Percentiles rank a stretch among this genome's conserved stretches.
phyloP scores from a whole-genome alignment of 2,329 filamentous ascomycete genomes.

The Fusarium tjaetaba region DNA sequence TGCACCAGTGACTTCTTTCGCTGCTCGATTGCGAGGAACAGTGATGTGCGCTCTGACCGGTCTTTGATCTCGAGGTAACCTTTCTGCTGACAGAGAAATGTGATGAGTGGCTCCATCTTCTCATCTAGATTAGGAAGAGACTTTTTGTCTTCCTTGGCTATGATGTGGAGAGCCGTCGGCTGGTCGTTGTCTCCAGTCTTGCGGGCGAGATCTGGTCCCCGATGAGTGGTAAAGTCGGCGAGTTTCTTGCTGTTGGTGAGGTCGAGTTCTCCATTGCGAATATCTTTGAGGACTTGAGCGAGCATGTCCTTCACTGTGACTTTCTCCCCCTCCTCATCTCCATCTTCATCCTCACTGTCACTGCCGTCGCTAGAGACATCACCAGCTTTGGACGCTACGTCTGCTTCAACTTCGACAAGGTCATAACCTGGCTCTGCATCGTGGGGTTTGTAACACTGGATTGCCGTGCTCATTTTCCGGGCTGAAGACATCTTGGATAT shows the following conservation, averaged over 20 bases:
- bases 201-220: slow-evolving; percentile 14
- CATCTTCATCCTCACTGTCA: slow-evolving; percentile 20
- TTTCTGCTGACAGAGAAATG: not conserved
- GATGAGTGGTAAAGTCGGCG: not conserved
- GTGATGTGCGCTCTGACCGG: not conserved
- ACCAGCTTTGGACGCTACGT: not conserved
- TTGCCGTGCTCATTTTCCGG: not conserved
- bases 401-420: not conserved
- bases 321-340: not conserved
- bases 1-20: not conserved
- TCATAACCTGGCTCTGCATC: not conserved
- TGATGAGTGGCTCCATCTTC: slow-evolving; percentile 27
- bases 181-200: slow-evolving; percentile 16
- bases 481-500: not conserved
- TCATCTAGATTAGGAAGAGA: slow-evolving; percentile 24
- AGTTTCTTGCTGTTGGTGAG: not conserved
- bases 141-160: slow-evolving; percentile 28
- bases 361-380: slow-evolving; percentile 8
- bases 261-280: not conserved
- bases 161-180: slow-evolving; percentile 33
- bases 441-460: not conserved
- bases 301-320: not conserved
- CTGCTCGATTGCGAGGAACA: not conserved
- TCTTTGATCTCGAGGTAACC: not conserved
- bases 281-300: not conserved